phyloP scores from a whole-genome alignment of 768 basidiomycete genomes.

The Leccinellum albellum region DNA sequence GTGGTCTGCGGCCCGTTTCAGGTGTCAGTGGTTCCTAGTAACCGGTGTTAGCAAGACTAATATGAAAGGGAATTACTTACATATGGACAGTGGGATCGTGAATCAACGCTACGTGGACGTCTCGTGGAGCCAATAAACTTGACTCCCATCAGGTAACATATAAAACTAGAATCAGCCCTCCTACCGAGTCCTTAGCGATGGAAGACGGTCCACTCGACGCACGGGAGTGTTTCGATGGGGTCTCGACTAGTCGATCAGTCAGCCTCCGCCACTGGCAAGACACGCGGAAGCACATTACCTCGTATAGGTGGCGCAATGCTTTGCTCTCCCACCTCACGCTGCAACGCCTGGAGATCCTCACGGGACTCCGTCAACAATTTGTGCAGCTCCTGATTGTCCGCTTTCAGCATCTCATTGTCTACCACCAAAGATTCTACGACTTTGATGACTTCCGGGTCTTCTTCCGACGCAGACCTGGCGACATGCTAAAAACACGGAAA shows the following conservation, averaged over 20 bases:
- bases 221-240: conserved; percentile 38
- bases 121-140: conserved; percentile 25
- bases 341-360: conserved; percentile 67
- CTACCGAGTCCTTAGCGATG: conserved; percentile 41
- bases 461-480: conserved; percentile 33
- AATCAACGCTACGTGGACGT: conserved; percentile 36
- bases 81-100: conserved; percentile 26
- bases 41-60: conserved; percentile 7
- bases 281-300: conserved; percentile 29
- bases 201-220: conserved; percentile 44
- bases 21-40: conserved; percentile 44
- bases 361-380: conserved; percentile 68
- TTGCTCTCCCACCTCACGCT: conserved; percentile 75
- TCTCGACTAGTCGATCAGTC: conserved; percentile 23
- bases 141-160: conserved; percentile 21
- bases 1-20: conserved; percentile 39
- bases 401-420: conserved; percentile 79
- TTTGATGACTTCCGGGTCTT: conserved; percentile 57
- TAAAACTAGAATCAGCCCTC: conserved; percentile 31
- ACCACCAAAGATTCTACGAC: conserved; percentile 83
- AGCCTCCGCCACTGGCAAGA: not conserved
- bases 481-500: conserved; percentile 33
- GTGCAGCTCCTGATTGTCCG: conserved; percentile 78
- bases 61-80: conserved; percentile 26
- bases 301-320: conserved; percentile 46